These are phyloP conservation scores for Pythium insidiosum DNA, from an alignment of 352 stramenopile genomes.

Conservation along the genomic window DNA sequence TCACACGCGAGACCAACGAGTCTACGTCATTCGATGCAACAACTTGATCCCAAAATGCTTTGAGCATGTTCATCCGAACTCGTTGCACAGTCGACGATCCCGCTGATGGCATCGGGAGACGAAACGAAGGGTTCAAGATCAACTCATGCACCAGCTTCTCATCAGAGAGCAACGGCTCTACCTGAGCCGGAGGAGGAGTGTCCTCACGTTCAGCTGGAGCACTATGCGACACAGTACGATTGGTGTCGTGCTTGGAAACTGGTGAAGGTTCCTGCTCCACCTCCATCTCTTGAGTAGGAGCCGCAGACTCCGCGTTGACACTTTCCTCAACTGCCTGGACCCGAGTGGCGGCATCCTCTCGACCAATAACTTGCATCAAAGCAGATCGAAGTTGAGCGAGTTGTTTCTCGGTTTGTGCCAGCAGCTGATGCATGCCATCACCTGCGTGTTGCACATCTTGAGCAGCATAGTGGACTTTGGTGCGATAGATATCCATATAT, in stretches of 20 bases:
- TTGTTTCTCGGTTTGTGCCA: slow-evolving; percentile 51
- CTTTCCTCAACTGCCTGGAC: too few species aligned
- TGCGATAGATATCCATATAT: slow-evolving; percentile 39
- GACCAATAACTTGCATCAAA: slow-evolving; percentile 47
- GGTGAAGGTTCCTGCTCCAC: slow-evolving; percentile 11
- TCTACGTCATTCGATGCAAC: slow-evolving; percentile 34
- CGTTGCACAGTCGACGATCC: slow-evolving; percentile 26
- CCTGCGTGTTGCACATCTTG: slow-evolving; percentile 21
- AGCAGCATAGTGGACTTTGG: slow-evolving; percentile 34
- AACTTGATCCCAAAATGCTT: slow-evolving; percentile 66
- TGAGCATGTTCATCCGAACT: slow-evolving; percentile 41
- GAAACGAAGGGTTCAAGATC: slow-evolving; percentile 61
- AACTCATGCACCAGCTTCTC: slow-evolving; percentile 60
- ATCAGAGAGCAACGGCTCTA: slow-evolving; percentile 42
- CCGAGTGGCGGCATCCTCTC: slow-evolving; percentile 31
- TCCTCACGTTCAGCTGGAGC: neutral
- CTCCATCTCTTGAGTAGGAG: slow-evolving; percentile 13
- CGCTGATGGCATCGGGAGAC: slow-evolving; percentile 13
- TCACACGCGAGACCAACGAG: slow-evolving; percentile 32
- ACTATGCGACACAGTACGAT: neutral
- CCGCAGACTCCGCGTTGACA: too few species aligned
- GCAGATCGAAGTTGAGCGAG: slow-evolving; percentile 42
- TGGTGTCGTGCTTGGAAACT: neutral
- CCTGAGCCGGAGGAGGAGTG: slow-evolving; percentile 16
- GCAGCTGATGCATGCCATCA: slow-evolving; percentile 46